A percentile compares a stretch with the other conserved stretches of the same genome.
Conservation (phyloP, 2,329 filamentous ascomycete species). For the Ceratocystiopsis brevicomis region DNA sequence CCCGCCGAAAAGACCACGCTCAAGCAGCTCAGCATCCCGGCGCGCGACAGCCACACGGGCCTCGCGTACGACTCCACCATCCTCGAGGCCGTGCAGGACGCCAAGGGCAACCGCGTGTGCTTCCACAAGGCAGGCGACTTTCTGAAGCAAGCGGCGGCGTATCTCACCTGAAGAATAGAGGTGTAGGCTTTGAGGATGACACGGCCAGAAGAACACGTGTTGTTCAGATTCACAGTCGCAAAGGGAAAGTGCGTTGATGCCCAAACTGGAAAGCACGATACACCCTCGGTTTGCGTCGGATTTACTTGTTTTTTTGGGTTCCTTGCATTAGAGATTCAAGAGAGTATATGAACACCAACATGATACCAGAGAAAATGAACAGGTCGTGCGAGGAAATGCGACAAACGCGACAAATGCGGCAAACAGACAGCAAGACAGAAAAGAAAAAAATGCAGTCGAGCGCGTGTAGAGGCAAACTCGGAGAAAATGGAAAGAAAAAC, state of each 20-base stretch:
- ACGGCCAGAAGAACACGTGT: background rate
- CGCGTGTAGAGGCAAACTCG: background rate
- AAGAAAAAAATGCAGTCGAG: background rate
- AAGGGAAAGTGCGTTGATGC: too few species aligned
- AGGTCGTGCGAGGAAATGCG: background rate
- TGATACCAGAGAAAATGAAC: background rate
- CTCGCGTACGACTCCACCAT: slow-evolving; percentile 13
- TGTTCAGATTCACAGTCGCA: too few species aligned
- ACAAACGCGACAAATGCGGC: background rate
- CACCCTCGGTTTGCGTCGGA: too few species aligned
- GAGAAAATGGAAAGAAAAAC: background rate
- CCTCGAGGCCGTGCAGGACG: slow-evolving; percentile 13
- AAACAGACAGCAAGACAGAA: background rate
- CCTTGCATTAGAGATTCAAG: background rate
- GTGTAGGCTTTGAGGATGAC: background rate
- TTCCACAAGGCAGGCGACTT: slow-evolving; percentile 11
- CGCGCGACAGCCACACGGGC: slow-evolving; percentile 13
- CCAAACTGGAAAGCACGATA: too few species aligned
- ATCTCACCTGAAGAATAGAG: slow-evolving; percentile 1
- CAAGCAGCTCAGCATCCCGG: slow-evolving; percentile 12
- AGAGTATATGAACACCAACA: background rate
- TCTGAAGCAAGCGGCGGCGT: slow-evolving; percentile 7
- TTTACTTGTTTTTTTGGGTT: too few species aligned
- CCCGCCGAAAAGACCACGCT: slow-evolving; percentile 11
- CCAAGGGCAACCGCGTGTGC: slow-evolving; percentile 13